Base-by-base conservation (phyloP, 768 basidiomycete genomes). In the Suillus subalutaceus region DNA sequence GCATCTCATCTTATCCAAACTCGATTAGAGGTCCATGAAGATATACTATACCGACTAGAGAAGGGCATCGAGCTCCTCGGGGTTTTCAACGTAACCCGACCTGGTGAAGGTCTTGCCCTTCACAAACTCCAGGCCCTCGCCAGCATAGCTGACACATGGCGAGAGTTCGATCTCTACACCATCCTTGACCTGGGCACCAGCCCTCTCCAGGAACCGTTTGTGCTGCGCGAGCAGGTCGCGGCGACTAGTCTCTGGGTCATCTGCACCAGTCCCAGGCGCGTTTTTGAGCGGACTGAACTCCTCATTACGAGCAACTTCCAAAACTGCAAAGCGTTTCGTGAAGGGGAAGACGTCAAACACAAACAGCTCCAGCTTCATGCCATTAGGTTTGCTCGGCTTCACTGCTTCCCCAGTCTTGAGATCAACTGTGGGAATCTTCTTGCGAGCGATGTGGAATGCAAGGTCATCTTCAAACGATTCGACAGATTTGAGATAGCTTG, bases 271-370 rank as follows among this genome's bases (percentile, higher is more conserved):
- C 1, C 96, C 96, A 0, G 96, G 95, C 9, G 96, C 97, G 73
- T 99, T 99, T 84, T 99, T 99, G 77, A 99, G 79, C 43, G 97
- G 97, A 68, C 93, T 96, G 72, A 99, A 99, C 79, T 99, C 97
- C 66, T 97, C 93, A 66, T 84, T 83, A 64, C 97, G 82, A 61
- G 87, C 86, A 53, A 97, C 94, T 77, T 98, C 96, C 74, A 99
- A 79, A 48, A 98, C 94, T 37, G 91, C 88, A 69, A 96, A 94
- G 61, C 79, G 82, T 73, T 88, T 77, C 35, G 95, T 94, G 79
- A 87, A 94, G 0, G 96, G 96, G 84, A 99, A 98, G 55, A 99
- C 97, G 79, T 99, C 97, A 73, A 99, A 99, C 40, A 99, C 92
- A 80, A 99, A 99, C 82, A 96, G 83, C 79, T 99, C 97, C 68